Base-by-base conservation (phyloP, 1,284 basidiomycete species). In the Mycena citricolor region DNA sequence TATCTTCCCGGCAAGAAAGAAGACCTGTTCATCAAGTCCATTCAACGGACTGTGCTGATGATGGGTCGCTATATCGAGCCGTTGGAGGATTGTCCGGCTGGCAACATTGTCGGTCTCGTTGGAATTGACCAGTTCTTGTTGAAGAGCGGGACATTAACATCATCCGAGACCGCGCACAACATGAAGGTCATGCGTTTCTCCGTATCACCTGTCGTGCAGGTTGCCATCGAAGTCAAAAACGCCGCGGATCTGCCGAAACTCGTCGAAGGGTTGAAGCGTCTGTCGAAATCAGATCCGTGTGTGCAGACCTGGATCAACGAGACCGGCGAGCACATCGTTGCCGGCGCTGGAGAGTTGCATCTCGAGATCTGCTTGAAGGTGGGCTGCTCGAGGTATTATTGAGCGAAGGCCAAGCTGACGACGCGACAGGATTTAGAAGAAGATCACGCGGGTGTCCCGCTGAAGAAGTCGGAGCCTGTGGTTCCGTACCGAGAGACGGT, bases 161-260 rank as follows among this genome's bases (percentile, higher is more conserved):
- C 88, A 54, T 94, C 92, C 48, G 97, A 99, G 76, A 97, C 94
- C 47, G 97, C 97, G 42, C 97, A 99, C 83, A 99, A 99, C 83
- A 97, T 99, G 92, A 93, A 79, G 78, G 94, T 99, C 73, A 99
- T 99, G 95, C 94, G 91, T 79, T 97, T 95, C 83, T 95, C 93
- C 66, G 97, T 99, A 54, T 99, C 97, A 32, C 97, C 95, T 62
- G 97, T 99, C 83, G 97, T 99, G 37, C 97, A 89, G 71, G 93
- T 98, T 65, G 93, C 95, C 60, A 97, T 99, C 64, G 97, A 99
- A 74, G 95, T 98, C 72, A 99, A 99, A 89, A 99, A 99, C 71
- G 94, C 95, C 56, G 83, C 93, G 56, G 95, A 99, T 80, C 79
- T 99, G 49, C 95, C 95, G 66, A 99, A 99, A 77, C 90, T 99